These are phyloP conservation scores for Colletotrichum chlorophyti DNA, from an alignment of 2,329 filamentous ascomycete genomes.

Conservation along the genomic window DNA sequence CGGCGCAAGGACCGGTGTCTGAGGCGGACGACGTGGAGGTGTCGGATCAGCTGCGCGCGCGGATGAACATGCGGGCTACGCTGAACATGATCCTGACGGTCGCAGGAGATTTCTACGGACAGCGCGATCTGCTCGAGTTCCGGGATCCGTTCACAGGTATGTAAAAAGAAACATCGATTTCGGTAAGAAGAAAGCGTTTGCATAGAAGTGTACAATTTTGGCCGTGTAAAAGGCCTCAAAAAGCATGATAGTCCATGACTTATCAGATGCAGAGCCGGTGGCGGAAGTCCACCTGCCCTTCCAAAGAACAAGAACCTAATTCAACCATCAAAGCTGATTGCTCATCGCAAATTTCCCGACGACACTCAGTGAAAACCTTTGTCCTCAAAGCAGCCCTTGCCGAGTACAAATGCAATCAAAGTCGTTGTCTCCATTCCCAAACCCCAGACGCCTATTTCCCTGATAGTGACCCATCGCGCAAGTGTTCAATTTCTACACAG, in stretches of 20 bases:
- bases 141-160: slow-evolving; percentile 66
- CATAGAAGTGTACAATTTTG: slow-evolving; percentile 10
- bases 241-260: slow-evolving; percentile 15
- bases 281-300: neutral
- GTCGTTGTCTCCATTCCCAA: neutral
- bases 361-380: slow-evolving; percentile 5
- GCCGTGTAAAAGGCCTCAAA: neutral
- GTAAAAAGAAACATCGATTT: slow-evolving; percentile 32
- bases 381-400: slow-evolving; percentile 32
- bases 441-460: slow-evolving; percentile 2
- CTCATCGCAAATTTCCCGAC: too few relatives aligned
- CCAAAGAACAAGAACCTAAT: slow-evolving; percentile 3
- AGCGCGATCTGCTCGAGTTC: slow-evolving; percentile 82
- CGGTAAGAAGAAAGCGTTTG: neutral
- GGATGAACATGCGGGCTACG: slow-evolving; percentile 69
- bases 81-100: slow-evolving; percentile 92
- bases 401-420: slow-evolving; percentile 24
- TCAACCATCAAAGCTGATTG: neutral
- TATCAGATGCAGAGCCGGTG: slow-evolving; percentile 6
- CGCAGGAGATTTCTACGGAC: slow-evolving; percentile 87
- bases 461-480: slow-evolving; percentile 1
- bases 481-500: neutral
- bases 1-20: slow-evolving; percentile 16
- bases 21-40: slow-evolving; percentile 29
- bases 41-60: slow-evolving; percentile 39